A percentile compares a stretch with the other conserved stretches of the same genome.
These are phyloP conservation scores for Agarophyton chilense DNA, from an alignment of 23 red algal genomes.

Conservation along the genomic window DNA sequence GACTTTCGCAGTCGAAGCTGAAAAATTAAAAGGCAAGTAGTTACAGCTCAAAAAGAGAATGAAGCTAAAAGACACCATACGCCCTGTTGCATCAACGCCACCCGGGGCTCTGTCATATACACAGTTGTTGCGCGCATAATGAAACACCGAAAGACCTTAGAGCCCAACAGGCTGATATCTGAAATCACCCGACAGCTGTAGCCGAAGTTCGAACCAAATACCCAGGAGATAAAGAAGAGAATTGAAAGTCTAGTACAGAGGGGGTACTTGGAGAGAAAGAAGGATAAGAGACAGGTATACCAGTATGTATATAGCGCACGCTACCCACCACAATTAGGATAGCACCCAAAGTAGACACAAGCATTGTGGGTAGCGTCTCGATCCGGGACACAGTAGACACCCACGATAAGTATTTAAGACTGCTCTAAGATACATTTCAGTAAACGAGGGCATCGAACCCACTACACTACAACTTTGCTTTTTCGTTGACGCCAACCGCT, in stretches of 20 bases:
- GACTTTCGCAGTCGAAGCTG: slow-evolving; percentile 61
- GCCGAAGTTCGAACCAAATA: too few relatives aligned
- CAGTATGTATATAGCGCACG: too few relatives aligned
- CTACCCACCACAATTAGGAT: too few relatives aligned
- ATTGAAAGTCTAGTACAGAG: slow-evolving; percentile 94
- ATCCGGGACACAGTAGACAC: too few relatives aligned
- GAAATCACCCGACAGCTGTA: slow-evolving; percentile 69
- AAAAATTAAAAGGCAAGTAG: slow-evolving; percentile 77
- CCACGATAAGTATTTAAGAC: too few relatives aligned
- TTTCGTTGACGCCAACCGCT: too few relatives aligned
- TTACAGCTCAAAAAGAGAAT: slow-evolving; percentile 72
- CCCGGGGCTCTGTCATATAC: slow-evolving; percentile 82
- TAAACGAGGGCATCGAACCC: too few relatives aligned
- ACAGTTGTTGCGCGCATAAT: slow-evolving; percentile 96
- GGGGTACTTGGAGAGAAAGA: slow-evolving; percentile 90
- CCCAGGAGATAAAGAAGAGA: too few relatives aligned
- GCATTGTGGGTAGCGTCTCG: too few relatives aligned
- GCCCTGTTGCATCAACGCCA: slow-evolving; percentile 65
- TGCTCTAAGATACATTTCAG: too few relatives aligned
- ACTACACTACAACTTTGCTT: too few relatives aligned
- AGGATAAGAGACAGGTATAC: slow-evolving; percentile 70
- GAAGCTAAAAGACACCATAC: slow-evolving; percentile 86
- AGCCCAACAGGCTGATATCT: slow-evolving; percentile 77
- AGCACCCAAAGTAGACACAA: too few relatives aligned
- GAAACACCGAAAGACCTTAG: slow-evolving; percentile 84